Evolutionary conservation across 139 green algal species (phyloP).

Genomic region (Coelastrella sp.): DNA sequence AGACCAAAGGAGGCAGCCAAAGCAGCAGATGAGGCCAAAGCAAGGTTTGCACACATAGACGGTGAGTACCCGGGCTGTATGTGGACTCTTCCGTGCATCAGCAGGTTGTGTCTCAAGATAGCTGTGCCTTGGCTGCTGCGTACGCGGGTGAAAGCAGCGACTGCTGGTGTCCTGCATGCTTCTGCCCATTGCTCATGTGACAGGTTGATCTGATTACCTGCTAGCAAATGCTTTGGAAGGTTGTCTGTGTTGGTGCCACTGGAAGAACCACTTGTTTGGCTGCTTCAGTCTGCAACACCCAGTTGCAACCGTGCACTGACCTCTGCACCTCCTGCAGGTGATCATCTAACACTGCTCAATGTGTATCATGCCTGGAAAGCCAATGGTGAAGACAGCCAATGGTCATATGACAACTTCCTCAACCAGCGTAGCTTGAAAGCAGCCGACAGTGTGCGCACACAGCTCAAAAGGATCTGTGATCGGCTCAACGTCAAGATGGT

Average conservation of each 20-base stretch:
- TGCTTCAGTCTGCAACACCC: too few relatives aligned
- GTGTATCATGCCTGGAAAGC: constrained; percentile 99
- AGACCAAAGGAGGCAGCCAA: constrained; percentile 91
- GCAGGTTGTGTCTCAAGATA: neutral
- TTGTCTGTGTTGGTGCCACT: too few relatives aligned
- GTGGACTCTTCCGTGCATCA: neutral
- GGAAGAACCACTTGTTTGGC: too few relatives aligned
- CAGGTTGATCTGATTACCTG: too few relatives aligned
- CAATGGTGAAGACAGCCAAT: constrained; percentile 83
- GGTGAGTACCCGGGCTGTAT: constrained; percentile 56
- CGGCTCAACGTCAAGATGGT: constrained; percentile 84
- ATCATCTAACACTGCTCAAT: constrained; percentile 99
- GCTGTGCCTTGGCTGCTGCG: too few relatives aligned
- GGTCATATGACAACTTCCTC: constrained; percentile 98
- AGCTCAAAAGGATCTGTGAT: constrained; percentile 89
- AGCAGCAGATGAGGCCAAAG: constrained; percentile 96
- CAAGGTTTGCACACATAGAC: constrained; percentile 95
- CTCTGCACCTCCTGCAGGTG: constrained; percentile 64
- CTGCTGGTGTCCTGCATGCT: too few relatives aligned
- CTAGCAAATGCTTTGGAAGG: too few relatives aligned
- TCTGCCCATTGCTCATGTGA: too few relatives aligned
- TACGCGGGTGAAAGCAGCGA: too few relatives aligned
- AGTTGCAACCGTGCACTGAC: too few relatives aligned
- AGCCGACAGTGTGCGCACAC: constrained; percentile 95
- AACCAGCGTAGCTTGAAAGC: constrained; percentile 94